These are phyloP conservation scores for Pichia sp. DNA, from an alignment of 1,139 yeast genomes.

Conservation along the genomic window DNA sequence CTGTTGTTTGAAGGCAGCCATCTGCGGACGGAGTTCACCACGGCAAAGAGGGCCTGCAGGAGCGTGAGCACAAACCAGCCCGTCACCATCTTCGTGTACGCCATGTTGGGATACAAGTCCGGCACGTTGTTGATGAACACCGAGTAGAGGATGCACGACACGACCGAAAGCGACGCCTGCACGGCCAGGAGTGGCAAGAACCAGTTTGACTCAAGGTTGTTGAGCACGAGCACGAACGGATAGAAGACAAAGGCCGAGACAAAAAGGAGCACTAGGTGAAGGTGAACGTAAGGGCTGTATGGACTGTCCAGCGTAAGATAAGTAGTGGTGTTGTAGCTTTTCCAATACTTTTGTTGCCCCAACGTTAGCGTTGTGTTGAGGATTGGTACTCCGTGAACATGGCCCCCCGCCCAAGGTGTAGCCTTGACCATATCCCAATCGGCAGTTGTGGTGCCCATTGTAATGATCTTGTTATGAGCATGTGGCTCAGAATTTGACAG, in stretches of 20 bases:
- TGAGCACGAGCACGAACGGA: conserved; percentile 59
- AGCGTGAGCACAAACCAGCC: conserved; percentile 51
- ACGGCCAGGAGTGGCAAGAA: conserved; percentile 54
- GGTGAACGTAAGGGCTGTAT: conserved; percentile 49
- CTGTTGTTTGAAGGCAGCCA: conserved; percentile 32
- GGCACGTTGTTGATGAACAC: conserved; percentile 61
- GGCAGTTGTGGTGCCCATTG: conserved; percentile 8
- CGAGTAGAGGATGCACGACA: conserved; percentile 55
- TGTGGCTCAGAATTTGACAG: background rate
- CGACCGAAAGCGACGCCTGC: conserved; percentile 43
- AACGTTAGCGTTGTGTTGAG: conserved; percentile 64
- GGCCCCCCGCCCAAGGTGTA: conserved; percentile 44
- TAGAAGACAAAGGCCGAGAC: conserved; percentile 53
- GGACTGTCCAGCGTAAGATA: conserved; percentile 41
- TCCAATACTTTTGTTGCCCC: conserved; percentile 76
- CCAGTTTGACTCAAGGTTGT: conserved; percentile 54
- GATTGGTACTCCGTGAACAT: conserved; percentile 75
- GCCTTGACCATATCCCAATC: conserved; percentile 29
- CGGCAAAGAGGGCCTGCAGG: conserved; percentile 53
- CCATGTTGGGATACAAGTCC: conserved; percentile 70
- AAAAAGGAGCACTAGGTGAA: conserved; percentile 50
- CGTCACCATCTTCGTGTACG: conserved; percentile 63
- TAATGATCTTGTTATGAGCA: background rate
- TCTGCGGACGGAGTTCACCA: conserved; percentile 38
- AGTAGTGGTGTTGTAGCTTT: conserved; percentile 53